Evolutionary conservation across 2,329 filamentous ascomycete species (phyloP).

Genomic region (Calonectria hongkongensis): DNA sequence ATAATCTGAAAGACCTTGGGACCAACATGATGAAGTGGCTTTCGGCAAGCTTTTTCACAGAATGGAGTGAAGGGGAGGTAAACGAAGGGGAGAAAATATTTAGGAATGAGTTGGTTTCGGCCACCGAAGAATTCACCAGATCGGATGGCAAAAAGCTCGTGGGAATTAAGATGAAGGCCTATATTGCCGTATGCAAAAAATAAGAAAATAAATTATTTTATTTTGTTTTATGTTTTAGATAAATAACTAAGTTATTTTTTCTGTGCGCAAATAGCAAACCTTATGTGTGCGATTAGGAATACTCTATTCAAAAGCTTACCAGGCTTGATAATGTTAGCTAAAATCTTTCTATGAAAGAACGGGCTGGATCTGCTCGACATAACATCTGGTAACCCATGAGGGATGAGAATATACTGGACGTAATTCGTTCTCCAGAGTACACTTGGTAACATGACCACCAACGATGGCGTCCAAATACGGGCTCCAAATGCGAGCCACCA

Average conservation of each 20-base stretch:
- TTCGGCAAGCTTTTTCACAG: neutral
- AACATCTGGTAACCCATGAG: slow-evolving; percentile 7
- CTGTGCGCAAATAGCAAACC: too few species aligned
- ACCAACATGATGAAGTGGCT: slow-evolving; percentile 20
- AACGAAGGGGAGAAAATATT: slow-evolving; percentile 15
- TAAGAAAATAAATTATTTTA: neutral
- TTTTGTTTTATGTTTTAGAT: too few species aligned
- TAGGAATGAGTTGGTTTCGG: neutral
- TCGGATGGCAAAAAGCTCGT: slow-evolving; percentile 3
- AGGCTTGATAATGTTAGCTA: neutral
- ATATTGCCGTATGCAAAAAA: slow-evolving; percentile 9
- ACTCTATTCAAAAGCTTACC: neutral
- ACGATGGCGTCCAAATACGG: too few species aligned
- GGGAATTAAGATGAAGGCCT: slow-evolving; percentile 23
- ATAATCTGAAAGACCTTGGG: neutral
- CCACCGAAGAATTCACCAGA: slow-evolving; percentile 7
- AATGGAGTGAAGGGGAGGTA: slow-evolving; percentile 21
- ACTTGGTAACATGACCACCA: neutral
- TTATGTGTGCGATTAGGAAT: too few species aligned
- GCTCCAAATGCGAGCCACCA: neutral
- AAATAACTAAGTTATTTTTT: too few species aligned
- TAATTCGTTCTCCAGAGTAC: neutral
- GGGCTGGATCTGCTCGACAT: neutral
- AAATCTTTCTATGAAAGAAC: neutral
- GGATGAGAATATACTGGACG: neutral